Conservation (phyloP, 495 filamentous ascomycete species). For the Letharia lupina region DNA sequence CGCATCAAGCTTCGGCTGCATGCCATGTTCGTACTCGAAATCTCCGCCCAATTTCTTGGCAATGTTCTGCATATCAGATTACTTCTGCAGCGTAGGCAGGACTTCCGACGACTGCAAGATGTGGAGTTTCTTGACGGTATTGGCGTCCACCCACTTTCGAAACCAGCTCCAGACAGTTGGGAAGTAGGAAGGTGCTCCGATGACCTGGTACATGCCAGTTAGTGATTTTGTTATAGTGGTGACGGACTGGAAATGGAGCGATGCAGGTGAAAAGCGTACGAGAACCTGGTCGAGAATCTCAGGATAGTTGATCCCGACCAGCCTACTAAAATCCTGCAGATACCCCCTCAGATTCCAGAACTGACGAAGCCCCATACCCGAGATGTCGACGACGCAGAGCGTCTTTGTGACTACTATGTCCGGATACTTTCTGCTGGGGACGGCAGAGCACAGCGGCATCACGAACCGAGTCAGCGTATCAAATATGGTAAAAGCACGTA, state of each 20-base stretch:
- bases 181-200: conserved; percentile 83
- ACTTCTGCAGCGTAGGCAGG: conserved; percentile 61
- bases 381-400: conserved; percentile 84
- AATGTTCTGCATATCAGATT: conserved; percentile 70
- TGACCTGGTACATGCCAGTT: conserved; percentile 45
- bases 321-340: conserved; percentile 77
- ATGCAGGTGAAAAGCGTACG: conserved; percentile 36
- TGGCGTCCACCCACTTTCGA: conserved; percentile 89
- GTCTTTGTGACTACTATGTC: conserved; percentile 69
- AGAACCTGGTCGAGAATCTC: conserved; percentile 83
- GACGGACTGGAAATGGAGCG: background rate
- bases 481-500: conserved; percentile 77
- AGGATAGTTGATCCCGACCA: conserved; percentile 83
- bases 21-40: conserved; percentile 69
- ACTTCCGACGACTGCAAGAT: conserved; percentile 66
- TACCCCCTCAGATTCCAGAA: conserved; percentile 86
- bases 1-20: conserved; percentile 55
- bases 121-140: conserved; percentile 85
- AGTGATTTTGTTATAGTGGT: background rate
- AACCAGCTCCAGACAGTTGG: conserved; percentile 90
- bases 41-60: conserved; percentile 67
- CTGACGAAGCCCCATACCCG: conserved; percentile 70
- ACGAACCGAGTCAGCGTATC: conserved; percentile 78
- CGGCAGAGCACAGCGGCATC: conserved; percentile 68
- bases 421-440: conserved; percentile 56